phyloP scores from a whole-genome alignment of 2,329 filamentous ascomycete species.

The Monilinia laxa region DNA sequence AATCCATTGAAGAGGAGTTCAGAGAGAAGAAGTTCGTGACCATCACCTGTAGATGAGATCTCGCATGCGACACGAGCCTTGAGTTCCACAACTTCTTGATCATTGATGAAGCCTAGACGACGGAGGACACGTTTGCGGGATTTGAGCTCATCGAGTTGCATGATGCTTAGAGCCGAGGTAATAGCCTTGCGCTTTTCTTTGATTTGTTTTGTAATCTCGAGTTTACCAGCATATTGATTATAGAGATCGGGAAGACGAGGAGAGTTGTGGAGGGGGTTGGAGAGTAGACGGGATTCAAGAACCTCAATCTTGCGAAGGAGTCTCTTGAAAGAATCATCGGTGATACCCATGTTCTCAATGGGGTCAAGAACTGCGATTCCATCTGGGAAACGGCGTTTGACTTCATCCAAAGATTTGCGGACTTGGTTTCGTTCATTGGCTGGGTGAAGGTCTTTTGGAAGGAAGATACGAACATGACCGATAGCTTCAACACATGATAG shows the following conservation, averaged over 20 bases:
- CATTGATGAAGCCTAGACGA: slow-evolving; percentile 92
- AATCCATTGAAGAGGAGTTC: slow-evolving; percentile 96
- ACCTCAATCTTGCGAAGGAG: slow-evolving; percentile 95
- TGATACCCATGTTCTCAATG: slow-evolving; percentile 94
- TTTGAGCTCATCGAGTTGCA: slow-evolving; percentile 94
- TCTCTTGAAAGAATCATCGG: slow-evolving; percentile 89
- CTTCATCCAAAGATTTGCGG: slow-evolving; percentile 69
- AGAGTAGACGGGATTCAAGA: slow-evolving; percentile 82
- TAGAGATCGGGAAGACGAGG: slow-evolving; percentile 81
- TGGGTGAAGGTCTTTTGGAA: slow-evolving; percentile 73
- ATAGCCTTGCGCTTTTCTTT: slow-evolving; percentile 89
- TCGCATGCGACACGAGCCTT: slow-evolving; percentile 98
- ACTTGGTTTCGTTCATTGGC: slow-evolving; percentile 67
- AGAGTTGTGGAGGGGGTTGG: slow-evolving; percentile 89
- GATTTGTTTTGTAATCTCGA: slow-evolving; percentile 72
- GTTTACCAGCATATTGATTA: slow-evolving; percentile 81
- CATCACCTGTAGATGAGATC: slow-evolving; percentile 78
- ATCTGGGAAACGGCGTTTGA: slow-evolving; percentile 86
- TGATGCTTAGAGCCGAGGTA: slow-evolving; percentile 76
- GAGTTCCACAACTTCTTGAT: slow-evolving; percentile 90
- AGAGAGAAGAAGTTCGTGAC: slow-evolving; percentile 88
- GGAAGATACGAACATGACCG: slow-evolving; percentile 77
- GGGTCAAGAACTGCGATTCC: slow-evolving; percentile 87
- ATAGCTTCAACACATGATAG: slow-evolving; percentile 83
- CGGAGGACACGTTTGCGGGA: slow-evolving; percentile 92